These are phyloP conservation scores for Lagenidium giganteum DNA, from an alignment of 352 stramenopile species.

Conservation along the genomic window DNA sequence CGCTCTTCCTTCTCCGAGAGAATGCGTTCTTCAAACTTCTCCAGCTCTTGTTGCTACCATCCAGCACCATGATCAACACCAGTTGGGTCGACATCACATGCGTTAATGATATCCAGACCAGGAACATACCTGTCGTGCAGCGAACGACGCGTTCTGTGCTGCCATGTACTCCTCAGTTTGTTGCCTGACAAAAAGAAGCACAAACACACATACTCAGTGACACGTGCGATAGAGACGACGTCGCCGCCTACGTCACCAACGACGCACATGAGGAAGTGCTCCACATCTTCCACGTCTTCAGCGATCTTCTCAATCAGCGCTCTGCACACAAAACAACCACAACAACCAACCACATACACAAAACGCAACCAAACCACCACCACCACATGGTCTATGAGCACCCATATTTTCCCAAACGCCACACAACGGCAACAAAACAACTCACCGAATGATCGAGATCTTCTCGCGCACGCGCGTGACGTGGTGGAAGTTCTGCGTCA, in stretches of 20 bases:
- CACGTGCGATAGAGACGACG: background rate
- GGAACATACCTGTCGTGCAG: slow-evolving; percentile 29
- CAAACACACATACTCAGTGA: background rate
- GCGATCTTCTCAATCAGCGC: slow-evolving; percentile 51
- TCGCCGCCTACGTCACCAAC: background rate
- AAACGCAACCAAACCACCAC: no score
- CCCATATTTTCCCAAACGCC: no score
- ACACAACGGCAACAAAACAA: no score
- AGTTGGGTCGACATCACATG: no score
- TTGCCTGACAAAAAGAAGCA: slow-evolving; percentile 15
- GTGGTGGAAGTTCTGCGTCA: slow-evolving; percentile 58
- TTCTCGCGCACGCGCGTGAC: slow-evolving; percentile 50
- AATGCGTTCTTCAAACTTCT: slow-evolving; percentile 61
- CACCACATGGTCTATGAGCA: no score
- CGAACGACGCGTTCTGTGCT: slow-evolving; percentile 68
- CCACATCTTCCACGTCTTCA: slow-evolving; percentile 57
- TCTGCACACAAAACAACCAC: slow-evolving; percentile 7
- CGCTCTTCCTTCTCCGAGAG: slow-evolving; percentile 59
- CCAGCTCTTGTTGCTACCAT: slow-evolving; percentile 75
- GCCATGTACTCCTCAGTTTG: slow-evolving; percentile 72
- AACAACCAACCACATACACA: background rate
- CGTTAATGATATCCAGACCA: no score
- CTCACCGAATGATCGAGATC: slow-evolving; percentile 38
- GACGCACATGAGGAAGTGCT: slow-evolving; percentile 50
- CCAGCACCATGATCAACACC: no score